Base-by-base conservation (phyloP, 345 rosid species). In the Sisymbrium altissimum region DNA sequence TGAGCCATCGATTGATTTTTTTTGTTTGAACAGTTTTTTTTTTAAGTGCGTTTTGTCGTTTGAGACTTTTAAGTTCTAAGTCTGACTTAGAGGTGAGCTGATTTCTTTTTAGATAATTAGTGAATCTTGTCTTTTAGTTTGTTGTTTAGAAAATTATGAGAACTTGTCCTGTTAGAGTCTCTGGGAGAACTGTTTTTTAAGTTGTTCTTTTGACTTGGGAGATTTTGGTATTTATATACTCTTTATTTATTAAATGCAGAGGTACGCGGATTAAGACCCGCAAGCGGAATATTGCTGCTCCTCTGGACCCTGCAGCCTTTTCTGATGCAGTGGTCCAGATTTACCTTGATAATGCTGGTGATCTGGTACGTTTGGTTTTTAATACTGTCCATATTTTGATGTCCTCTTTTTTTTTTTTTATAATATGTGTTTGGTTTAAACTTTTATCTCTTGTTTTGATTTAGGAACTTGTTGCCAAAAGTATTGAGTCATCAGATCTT, bases 231-330 rank as follows among this genome's bases (percentile, higher is more conserved):
- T 18, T 4, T 9, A 18, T 9, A 18, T 48, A 19, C 15, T 12
- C 33, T 23, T 30, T 55, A 30, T n/a, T 0, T 55, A 13, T 27
- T 32, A 30, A 6, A 0, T 8, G 18, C 81, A 92, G 97, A 78
- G 97, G 98, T 72, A 87, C 97, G 97, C 98, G 97, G 97, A 94
- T 94, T 91, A 94, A 94, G 97, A 84, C 98, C 97, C 97, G 97
- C 97, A 94, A 94, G 84, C 90, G 97, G 87, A 94, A 94, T 73
- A 94, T 94, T 64, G 90, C 97, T 7, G 95, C 93, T 11, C 97
- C 98, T 7, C 86, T 89, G 84, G 97, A 89, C 93, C 95, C 98
- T 91, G 93, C 97, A 73, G 89, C 95, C 18, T 91, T 91, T 82
- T 84, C 98, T 19, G 97, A 89, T 88, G 96, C 92, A 78, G 95